These are phyloP conservation scores for Suhomyces chickasaworum DNA, from an alignment of 1,139 yeast genomes.

Conservation along the genomic window DNA sequence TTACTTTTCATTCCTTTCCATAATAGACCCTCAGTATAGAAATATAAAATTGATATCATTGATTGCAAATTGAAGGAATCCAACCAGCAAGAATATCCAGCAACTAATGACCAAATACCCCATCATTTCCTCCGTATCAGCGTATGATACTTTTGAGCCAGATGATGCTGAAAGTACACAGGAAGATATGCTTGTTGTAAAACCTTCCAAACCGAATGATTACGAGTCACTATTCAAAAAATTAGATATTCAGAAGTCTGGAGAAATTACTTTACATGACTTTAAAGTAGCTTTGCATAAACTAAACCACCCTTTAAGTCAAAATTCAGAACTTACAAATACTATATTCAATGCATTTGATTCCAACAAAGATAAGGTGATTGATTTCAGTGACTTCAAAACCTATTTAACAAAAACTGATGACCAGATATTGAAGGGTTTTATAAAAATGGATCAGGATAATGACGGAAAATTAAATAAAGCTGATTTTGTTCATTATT, in stretches of 20 bases:
- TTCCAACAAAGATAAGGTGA: constrained; percentile 53
- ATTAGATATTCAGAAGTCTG: constrained; percentile 55
- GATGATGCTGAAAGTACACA: not conserved
- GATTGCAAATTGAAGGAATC: not conserved
- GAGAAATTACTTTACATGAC: constrained; percentile 57
- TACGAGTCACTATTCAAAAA: constrained; percentile 38
- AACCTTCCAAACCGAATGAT: constrained; percentile 21
- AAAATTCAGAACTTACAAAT: constrained; percentile 61
- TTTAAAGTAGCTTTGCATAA: constrained; percentile 55
- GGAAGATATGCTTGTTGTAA: constrained; percentile 5
- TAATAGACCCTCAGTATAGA: not conserved
- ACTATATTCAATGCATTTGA: constrained; percentile 60
- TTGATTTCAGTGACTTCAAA: constrained; percentile 65
- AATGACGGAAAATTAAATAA: constrained; percentile 72
- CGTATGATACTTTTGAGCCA: constrained; percentile 10
- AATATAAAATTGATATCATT: not conserved
- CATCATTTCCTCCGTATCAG: constrained; percentile 16
- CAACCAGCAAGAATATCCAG: not conserved
- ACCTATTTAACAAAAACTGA: constrained; percentile 64
- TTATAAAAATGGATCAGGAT: constrained; percentile 69
- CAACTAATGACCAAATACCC: constrained; percentile 10
- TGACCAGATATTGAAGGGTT: constrained; percentile 68
- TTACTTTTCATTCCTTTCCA: not conserved
- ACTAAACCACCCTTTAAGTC: constrained; percentile 66
- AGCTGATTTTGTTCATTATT: constrained; percentile 66